These are phyloP conservation scores for Podosphaera xanthii DNA, from an alignment of 2,329 filamentous ascomycete genomes.

Conservation along the genomic window DNA sequence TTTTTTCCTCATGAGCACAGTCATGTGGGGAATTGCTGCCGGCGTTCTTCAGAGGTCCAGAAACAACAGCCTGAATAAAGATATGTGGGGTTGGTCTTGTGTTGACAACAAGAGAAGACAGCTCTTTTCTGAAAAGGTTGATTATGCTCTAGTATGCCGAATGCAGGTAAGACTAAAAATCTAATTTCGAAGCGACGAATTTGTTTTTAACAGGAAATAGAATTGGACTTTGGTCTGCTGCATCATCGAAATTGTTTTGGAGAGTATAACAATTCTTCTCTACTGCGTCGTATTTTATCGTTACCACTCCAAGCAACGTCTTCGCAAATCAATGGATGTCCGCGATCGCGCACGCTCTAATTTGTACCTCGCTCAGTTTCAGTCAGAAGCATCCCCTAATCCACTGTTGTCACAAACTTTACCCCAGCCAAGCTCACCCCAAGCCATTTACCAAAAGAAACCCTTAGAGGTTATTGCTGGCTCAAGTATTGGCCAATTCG, in stretches of 20 bases:
- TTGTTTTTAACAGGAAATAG: conserved; percentile 21
- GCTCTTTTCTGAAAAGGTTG: conserved; percentile 56
- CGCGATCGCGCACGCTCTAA: conserved; percentile 87
- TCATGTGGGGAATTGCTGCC: conserved; percentile 80
- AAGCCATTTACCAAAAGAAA: conserved; percentile 25
- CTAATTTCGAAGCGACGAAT: not conserved
- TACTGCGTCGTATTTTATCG: conserved; percentile 94
- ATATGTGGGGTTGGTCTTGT: conserved; percentile 98
- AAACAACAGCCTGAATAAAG: conserved; percentile 51
- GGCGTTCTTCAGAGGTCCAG: conserved; percentile 62
- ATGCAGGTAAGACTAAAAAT: conserved; percentile 37
- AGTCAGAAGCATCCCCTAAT: conserved; percentile 76
- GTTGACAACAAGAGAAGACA: conserved; percentile 62
- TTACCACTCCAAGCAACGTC: conserved; percentile 86
- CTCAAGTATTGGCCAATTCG: conserved; percentile 24
- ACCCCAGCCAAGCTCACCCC: conserved; percentile 33
- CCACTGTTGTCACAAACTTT: conserved; percentile 64
- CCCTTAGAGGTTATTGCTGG: conserved; percentile 14
- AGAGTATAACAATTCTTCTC: conserved; percentile 73
- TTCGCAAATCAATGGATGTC: conserved; percentile 89
- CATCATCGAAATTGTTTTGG: conserved; percentile 87
- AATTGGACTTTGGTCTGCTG: conserved; percentile 94
- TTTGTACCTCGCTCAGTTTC: conserved; percentile 74
- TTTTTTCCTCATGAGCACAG: conserved; percentile 80
- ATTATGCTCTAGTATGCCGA: conserved; percentile 79